Evolutionary conservation across 108 stramenopile genomes (phyloP).

Genomic region (Pseudonitzschia pungens): DNA sequence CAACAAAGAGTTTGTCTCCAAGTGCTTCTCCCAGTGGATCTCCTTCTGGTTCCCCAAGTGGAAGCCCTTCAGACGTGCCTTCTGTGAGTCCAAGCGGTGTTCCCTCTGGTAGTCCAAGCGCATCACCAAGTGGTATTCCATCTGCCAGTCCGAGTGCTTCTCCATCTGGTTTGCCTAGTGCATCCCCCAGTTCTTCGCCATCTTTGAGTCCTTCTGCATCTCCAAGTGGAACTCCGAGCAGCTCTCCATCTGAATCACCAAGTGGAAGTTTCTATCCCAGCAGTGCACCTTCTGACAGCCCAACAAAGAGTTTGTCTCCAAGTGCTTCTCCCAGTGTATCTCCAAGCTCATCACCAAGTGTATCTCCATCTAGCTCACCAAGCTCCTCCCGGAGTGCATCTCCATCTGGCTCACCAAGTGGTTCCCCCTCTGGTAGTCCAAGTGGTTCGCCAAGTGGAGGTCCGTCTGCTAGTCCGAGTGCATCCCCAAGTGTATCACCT

Average conservation of each 20-base stretch:
- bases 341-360: too few relatives aligned
- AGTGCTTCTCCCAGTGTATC: too few relatives aligned
- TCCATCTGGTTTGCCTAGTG: constrained; percentile 2
- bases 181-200: background rate
- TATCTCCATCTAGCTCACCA: too few relatives aligned
- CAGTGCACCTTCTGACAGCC: too few relatives aligned
- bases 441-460: background rate
- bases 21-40: background rate
- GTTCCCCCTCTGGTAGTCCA: background rate
- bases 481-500: constrained; percentile 4
- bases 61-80: background rate
- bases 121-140: background rate
- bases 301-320: too few relatives aligned
- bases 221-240: background rate
- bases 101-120: constrained; percentile 18
- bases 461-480: constrained; percentile 5
- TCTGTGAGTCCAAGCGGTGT: constrained; percentile 1
- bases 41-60: background rate
- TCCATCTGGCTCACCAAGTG: too few relatives aligned
- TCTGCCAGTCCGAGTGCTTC: background rate
- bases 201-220: constrained; percentile 2
- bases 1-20: too few relatives aligned
- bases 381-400: too few relatives aligned
- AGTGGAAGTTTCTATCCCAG: too few relatives aligned
- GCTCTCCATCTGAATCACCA: background rate